Evolutionary conservation across 1,284 basidiomycete species (phyloP).

Genomic region (Fomes fomentarius): DNA sequence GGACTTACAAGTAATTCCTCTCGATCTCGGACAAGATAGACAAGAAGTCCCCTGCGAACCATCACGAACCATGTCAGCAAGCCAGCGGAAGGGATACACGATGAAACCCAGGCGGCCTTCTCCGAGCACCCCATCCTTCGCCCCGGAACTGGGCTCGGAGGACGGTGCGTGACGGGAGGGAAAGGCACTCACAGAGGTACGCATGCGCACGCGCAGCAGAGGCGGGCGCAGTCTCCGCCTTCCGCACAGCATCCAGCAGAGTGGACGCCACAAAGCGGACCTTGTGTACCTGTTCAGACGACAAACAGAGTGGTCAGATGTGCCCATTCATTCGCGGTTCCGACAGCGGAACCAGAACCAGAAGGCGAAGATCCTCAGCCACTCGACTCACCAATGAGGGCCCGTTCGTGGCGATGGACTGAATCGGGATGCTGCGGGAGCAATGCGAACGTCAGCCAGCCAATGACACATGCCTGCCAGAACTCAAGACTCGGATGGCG

Average conservation of each 20-base stretch:
- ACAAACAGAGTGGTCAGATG: neutral
- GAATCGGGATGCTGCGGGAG: slow-evolving; percentile 76
- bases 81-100: slow-evolving; percentile 18
- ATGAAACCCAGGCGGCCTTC: too few species aligned
- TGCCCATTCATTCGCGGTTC: neutral
- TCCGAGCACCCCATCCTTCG: too few species aligned
- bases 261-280: slow-evolving; percentile 89
- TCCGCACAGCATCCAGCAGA: slow-evolving; percentile 82
- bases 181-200: slow-evolving; percentile 64
- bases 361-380: slow-evolving; percentile 1
- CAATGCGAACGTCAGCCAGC: slow-evolving; percentile 7
- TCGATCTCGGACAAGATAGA: slow-evolving; percentile 89
- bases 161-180: slow-evolving; percentile 1
- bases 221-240: slow-evolving; percentile 74
- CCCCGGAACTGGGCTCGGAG: neutral
- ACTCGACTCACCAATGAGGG: slow-evolving; percentile 63
- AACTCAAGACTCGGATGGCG: too few species aligned
- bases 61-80: slow-evolving; percentile 4
- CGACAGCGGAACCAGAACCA: slow-evolving; percentile 7
- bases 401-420: slow-evolving; percentile 88
- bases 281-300: slow-evolving; percentile 69
- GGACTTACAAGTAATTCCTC: slow-evolving; percentile 76
- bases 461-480: too few species aligned
- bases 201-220: slow-evolving; percentile 79
- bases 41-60: slow-evolving; percentile 86